These are phyloP conservation scores for Xerocomellus dryophilus DNA, from an alignment of 768 basidiomycete genomes.

Conservation along the genomic window DNA sequence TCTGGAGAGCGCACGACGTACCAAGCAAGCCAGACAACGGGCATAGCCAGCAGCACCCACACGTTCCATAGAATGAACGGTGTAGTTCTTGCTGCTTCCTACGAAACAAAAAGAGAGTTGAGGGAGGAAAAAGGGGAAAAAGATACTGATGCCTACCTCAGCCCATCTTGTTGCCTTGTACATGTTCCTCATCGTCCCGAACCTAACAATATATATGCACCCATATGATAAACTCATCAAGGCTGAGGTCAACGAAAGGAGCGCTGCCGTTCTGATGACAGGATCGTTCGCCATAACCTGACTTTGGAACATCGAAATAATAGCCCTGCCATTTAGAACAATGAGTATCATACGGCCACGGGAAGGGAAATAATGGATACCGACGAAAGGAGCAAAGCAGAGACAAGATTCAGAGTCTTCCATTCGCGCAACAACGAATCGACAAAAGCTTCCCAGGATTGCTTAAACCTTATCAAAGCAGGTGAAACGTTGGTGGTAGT, in stretches of 20 bases:
- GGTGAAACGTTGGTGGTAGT: constrained; percentile 52
- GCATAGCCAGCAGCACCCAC: constrained; percentile 66
- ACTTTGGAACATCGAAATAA: constrained; percentile 66
- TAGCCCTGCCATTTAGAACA: constrained; percentile 43
- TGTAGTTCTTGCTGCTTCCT: constrained; percentile 58
- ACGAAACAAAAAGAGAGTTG: background rate
- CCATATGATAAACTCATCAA: constrained; percentile 72
- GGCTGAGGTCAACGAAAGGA: constrained; percentile 64
- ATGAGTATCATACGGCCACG: background rate
- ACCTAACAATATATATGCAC: constrained; percentile 69
- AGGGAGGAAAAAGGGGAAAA: background rate
- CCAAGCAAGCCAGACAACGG: constrained; percentile 72
- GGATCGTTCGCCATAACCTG: constrained; percentile 53
- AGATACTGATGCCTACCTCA: constrained; percentile 45
- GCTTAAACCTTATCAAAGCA: constrained; percentile 59
- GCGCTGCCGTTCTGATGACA: constrained; percentile 56
- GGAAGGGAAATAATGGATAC: constrained; percentile 16
- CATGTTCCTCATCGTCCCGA: constrained; percentile 71
- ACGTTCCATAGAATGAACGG: constrained; percentile 60
- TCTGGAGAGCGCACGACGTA: constrained; percentile 21
- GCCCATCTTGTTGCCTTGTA: constrained; percentile 70
- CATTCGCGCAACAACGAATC: constrained; percentile 69
- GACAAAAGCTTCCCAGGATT: constrained; percentile 69
- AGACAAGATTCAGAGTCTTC: constrained; percentile 75
- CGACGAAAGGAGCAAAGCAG: constrained; percentile 55